Percentiles rank a stretch among this genome's conserved stretches.
phyloP scores from a whole-genome alignment of 805 yeast genomes.

The Cyberlindnera nakhonratchasimensis region DNA sequence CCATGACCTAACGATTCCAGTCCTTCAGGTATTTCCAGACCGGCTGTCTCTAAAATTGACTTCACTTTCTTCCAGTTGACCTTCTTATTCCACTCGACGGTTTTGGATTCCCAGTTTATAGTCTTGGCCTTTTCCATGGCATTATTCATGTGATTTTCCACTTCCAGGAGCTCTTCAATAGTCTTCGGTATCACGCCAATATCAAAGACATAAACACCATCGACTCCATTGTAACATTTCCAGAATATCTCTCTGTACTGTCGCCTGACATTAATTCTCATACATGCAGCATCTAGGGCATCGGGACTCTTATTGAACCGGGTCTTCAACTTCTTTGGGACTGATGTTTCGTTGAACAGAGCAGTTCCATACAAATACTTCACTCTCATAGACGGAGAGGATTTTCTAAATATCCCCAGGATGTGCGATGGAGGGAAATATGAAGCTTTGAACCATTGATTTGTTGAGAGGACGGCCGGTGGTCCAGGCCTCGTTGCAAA shows the following conservation, averaged over 20 bases:
- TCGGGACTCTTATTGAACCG: slow-evolving; percentile 15
- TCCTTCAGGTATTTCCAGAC: slow-evolving; percentile 9
- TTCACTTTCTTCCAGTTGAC: slow-evolving; percentile 20
- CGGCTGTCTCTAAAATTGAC: slow-evolving; percentile 10
- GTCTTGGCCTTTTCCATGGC: slow-evolving; percentile 8
- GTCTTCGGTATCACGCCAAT: slow-evolving; percentile 17
- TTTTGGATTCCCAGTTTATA: not conserved
- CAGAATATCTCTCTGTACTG: slow-evolving; percentile 12
- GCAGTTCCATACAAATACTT: slow-evolving; percentile 17
- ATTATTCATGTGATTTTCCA: slow-evolving; percentile 5
- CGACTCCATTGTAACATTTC: slow-evolving; percentile 14
- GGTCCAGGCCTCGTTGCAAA: slow-evolving; percentile 13
- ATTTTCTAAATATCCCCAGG: slow-evolving; percentile 22
- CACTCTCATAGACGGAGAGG: slow-evolving; percentile 23
- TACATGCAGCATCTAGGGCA: slow-evolving; percentile 20
- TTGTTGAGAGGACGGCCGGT: slow-evolving; percentile 5
- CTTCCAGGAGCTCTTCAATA: slow-evolving; percentile 5
- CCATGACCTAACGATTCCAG: not conserved
- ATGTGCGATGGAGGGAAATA: slow-evolving; percentile 26
- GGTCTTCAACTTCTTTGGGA: slow-evolving; percentile 5
- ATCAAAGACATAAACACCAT: slow-evolving; percentile 25
- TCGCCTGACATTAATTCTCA: slow-evolving; percentile 19
- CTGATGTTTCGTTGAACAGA: slow-evolving; percentile 16
- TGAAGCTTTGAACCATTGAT: slow-evolving; percentile 13
- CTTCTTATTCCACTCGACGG: slow-evolving; percentile 4